Base-by-base conservation (phyloP, 768 basidiomycete species). In the Leccinum uliginosum region DNA sequence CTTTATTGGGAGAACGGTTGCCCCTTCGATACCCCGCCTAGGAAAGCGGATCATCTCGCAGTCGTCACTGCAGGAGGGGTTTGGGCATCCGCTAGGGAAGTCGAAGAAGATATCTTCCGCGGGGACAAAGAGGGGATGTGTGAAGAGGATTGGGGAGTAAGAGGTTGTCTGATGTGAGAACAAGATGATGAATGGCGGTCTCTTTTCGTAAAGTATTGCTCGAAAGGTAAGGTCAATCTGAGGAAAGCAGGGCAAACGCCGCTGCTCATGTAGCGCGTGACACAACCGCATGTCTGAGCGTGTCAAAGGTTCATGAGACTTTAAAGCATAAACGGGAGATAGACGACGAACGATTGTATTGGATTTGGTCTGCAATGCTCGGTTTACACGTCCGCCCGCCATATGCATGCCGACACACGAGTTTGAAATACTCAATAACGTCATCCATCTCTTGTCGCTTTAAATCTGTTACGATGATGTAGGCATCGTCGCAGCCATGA, bases 41-140 rank as follows among this genome's bases (percentile, higher is more conserved):
- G 88, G 88, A 60, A 90, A 90, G 50, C 87, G 83, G 63, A 90
- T 85, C 81, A 89, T 87, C 71, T 90, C 87, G 67, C 87, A 90
- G 67, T 90, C 87, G 59, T 90, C 87, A 32, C 81, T 86, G 68
- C 88, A 90, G 64, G 83, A 86, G 2, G 85, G 87, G 56, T 88
- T 90, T 29, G 86, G 87, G 63, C 88, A 90, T 15, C 88, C 88
- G 10, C 83, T 87, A 6, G 88, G 88, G 64, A 88, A 87, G 68
- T 89, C 87, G 68, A 81, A 83, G 71, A 87, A 90, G 32, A 89
- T 80, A 45, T 87, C 84, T 62, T 83, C 78, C 19, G 85, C 78
- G 24, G 88, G 88, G 51, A 90, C 87, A 65, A 83, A 89, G 29
- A 80, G 75, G 21, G 78, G 77, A 65, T 87, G 80, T 1, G 87